These are phyloP conservation scores for Chlamydomonas eustigma DNA, from an alignment of 139 green algal species.

Conservation along the genomic window DNA sequence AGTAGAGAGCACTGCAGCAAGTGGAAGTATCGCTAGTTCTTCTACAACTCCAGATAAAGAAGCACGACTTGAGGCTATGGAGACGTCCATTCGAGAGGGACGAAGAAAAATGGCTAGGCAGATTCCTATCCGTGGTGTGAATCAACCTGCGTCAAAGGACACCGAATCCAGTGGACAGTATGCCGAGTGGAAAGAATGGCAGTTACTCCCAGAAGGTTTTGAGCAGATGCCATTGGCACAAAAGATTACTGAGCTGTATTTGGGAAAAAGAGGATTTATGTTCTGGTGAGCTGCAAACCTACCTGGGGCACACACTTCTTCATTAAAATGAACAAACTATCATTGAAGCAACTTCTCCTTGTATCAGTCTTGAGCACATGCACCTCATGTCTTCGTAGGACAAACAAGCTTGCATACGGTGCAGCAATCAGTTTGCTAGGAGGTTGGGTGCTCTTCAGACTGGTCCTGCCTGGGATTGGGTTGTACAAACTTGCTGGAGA, in stretches of 20 bases:
- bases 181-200: neutral
- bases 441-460: slow-evolving; percentile 5
- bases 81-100: neutral
- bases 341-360: neutral
- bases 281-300: no score
- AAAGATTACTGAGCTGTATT: slow-evolving; percentile 11
- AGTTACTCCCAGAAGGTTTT: slow-evolving; percentile 7
- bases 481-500: slow-evolving; percentile 15
- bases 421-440: neutral
- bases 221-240: neutral
- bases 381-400: neutral
- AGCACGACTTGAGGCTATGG: neutral
- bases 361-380: neutral
- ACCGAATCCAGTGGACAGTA: neutral
- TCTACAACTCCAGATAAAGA: neutral
- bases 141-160: neutral
- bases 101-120: neutral
- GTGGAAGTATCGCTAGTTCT: no score
- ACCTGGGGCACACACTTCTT: no score
- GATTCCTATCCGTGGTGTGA: slow-evolving; percentile 7
- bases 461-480: slow-evolving; percentile 5
- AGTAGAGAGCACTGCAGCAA: no score
- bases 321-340: neutral
- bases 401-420: slow-evolving; percentile 11
- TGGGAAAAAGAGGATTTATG: slow-evolving; percentile 5